A percentile compares a stretch with the other conserved stretches of the same genome.
Evolutionary conservation across 768 basidiomycete genomes (phyloP).

Genomic region (Auriscalpium orientale): DNA sequence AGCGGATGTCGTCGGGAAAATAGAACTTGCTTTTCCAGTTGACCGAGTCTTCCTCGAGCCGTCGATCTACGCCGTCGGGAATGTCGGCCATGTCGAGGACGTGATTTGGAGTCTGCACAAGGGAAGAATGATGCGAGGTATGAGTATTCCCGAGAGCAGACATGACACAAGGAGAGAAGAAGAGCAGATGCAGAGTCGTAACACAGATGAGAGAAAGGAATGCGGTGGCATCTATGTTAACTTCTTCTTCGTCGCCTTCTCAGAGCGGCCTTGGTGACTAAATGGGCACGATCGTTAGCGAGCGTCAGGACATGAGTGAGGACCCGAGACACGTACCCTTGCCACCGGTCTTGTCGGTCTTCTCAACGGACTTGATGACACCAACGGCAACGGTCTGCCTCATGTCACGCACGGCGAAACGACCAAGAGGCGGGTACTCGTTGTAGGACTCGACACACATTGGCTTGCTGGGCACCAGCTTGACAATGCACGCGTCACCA

Average conservation of each 20-base stretch:
- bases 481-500: conserved; percentile 98
- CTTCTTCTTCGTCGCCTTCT: conserved; percentile 96
- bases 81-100: no score
- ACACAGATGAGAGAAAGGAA: conserved; percentile 30
- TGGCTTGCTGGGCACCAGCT: conserved; percentile 93
- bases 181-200: conserved; percentile 31
- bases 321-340: conserved; percentile 50
- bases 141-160: conserved; percentile 2
- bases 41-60: no score
- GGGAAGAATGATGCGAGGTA: conserved; percentile 25
- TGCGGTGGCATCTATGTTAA: conserved; percentile 71
- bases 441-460: conserved; percentile 93
- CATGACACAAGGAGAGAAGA: conserved; percentile 31
- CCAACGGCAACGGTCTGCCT: conserved; percentile 98
- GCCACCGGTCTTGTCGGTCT: conserved; percentile 82
- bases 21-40: no score
- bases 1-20: no score
- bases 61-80: no score
- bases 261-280: conserved; percentile 91
- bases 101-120: no score
- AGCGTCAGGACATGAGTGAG: not conserved
- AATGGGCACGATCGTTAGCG: conserved; percentile 7
- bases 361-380: conserved; percentile 97
- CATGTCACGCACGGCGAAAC: conserved; percentile 99
- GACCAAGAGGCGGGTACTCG: conserved; percentile 98